Conservation (phyloP, 176 grass and related monocot species). For the Guadua angustifolia region DNA sequence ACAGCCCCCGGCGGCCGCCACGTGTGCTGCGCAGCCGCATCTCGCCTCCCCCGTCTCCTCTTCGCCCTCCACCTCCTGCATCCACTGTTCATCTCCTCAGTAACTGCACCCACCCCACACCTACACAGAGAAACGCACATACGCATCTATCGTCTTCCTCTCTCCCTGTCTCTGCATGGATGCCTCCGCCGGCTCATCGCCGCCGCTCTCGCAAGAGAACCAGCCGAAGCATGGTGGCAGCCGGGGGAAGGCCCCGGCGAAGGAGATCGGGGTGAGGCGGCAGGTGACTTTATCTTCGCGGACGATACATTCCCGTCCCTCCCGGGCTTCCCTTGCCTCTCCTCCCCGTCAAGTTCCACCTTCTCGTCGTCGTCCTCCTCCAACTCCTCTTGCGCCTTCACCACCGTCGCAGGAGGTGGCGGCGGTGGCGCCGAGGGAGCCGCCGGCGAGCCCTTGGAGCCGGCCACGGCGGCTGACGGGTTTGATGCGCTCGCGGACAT, state of each 20-base stretch:
- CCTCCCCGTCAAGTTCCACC: slow-evolving; percentile 58
- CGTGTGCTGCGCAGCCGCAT: slow-evolving; percentile 53
- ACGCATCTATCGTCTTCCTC: neutral
- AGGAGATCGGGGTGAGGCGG: slow-evolving; percentile 54
- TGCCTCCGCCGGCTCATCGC: slow-evolving; percentile 48
- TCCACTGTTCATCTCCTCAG: slow-evolving; percentile 49
- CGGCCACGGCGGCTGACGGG: slow-evolving; percentile 29
- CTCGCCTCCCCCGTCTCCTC: slow-evolving; percentile 35
- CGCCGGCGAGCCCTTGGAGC: slow-evolving; percentile 19
- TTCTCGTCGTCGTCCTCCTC: slow-evolving; percentile 68
- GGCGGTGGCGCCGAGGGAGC: neutral
- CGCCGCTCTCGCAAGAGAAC: slow-evolving; percentile 42
- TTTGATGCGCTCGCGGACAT: slow-evolving; percentile 49
- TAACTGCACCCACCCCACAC: slow-evolving; percentile 58
- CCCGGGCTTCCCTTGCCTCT: slow-evolving; percentile 74
- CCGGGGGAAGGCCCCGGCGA: slow-evolving; percentile 24
- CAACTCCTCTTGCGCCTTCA: slow-evolving; percentile 54
- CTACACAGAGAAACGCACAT: slow-evolving; percentile 18
- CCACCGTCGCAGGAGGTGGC: slow-evolving; percentile 16
- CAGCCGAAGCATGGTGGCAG: slow-evolving; percentile 35
- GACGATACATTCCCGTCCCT: slow-evolving; percentile 73
- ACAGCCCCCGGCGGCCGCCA: slow-evolving; percentile 45
- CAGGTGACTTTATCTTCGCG: slow-evolving; percentile 69
- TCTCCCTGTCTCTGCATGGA: slow-evolving; percentile 56
- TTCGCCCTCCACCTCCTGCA: slow-evolving; percentile 43